Conservation (phyloP, 495 filamentous ascomycete genomes). For the Platismatia glauca region DNA sequence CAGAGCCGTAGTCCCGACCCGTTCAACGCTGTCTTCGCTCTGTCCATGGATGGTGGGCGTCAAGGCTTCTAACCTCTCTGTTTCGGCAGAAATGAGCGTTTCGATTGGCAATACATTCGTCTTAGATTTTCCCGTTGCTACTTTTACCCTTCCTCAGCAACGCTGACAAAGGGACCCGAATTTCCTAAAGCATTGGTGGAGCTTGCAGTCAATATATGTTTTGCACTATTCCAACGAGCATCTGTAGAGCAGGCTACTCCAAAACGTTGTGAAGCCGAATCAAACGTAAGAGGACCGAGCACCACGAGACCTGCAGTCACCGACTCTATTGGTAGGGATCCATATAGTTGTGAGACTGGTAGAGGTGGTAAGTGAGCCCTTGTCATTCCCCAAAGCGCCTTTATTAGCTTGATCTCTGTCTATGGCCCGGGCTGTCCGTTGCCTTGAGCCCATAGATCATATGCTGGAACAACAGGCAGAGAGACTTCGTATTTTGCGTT, state of each 20-base stretch:
- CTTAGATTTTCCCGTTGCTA: neutral
- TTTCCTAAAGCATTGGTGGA: neutral
- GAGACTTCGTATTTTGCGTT: constrained; percentile 1
- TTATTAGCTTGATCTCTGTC: neutral
- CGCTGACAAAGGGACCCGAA: neutral
- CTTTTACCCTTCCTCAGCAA: neutral
- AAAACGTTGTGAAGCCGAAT: neutral
- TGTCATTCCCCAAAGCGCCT: constrained; percentile 2
- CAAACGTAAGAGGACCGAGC: neutral
- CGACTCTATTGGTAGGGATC: constrained; percentile 3
- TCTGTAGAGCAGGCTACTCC: constrained; percentile 14
- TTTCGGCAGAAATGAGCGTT: constrained; percentile 10
- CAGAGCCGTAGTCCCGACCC: neutral
- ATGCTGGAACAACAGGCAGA: constrained; percentile 6
- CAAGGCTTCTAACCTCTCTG: constrained; percentile 6
- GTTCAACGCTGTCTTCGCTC: neutral
- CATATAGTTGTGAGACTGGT: constrained; percentile 1
- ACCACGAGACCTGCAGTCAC: constrained; percentile 12
- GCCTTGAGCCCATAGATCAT: neutral
- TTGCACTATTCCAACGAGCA: constrained; percentile 12
- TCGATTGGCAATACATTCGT: constrained; percentile 5
- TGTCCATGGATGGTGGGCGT: neutral
- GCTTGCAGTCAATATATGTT: constrained; percentile 2
- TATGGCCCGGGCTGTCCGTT: neutral
- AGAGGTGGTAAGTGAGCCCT: neutral